These are phyloP conservation scores for Beverwykella pulmonaria DNA, from an alignment of 495 filamentous ascomycete genomes.

Conservation along the genomic window DNA sequence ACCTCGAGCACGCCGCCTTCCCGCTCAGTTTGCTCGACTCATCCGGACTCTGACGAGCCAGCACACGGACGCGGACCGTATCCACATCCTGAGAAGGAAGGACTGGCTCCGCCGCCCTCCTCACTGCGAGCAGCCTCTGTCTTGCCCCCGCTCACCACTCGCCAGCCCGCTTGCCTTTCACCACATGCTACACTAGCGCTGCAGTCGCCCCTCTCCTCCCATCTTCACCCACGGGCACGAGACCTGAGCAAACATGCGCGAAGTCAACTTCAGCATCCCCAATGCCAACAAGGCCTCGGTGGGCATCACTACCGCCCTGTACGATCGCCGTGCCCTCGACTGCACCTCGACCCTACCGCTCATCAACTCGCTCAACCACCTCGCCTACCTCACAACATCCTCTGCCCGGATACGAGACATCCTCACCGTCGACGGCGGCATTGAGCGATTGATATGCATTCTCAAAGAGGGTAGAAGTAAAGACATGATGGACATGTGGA, in stretches of 20 bases:
- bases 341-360: constrained; percentile 96
- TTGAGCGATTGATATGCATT: constrained; percentile 94
- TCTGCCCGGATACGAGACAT: constrained; percentile 97
- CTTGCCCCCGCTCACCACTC: constrained; percentile 8
- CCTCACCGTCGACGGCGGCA: constrained; percentile 94
- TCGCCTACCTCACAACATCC: constrained; percentile 97
- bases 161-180: constrained; percentile 19
- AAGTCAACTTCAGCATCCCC: constrained; percentile 99
- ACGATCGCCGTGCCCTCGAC: constrained; percentile 94
- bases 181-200: constrained; percentile 36
- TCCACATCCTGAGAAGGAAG: constrained; percentile 10
- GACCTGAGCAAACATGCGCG: constrained; percentile 70
- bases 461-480: constrained; percentile 94
- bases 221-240: neutral
- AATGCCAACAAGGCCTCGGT: constrained; percentile 99
- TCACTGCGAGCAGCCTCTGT: constrained; percentile 16
- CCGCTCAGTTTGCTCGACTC: constrained; percentile 16
- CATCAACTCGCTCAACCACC: constrained; percentile 97
- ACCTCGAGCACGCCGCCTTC: constrained; percentile 20
- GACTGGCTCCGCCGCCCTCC: constrained; percentile 9
- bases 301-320: constrained; percentile 96
- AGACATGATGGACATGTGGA: constrained; percentile 99
- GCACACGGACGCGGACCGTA: constrained; percentile 1
- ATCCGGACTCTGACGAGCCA: constrained; percentile 13
- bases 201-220: constrained; percentile 19